Conservation (phyloP, 2,329 filamentous ascomycete species). For the Alternaria metachromatica region DNA sequence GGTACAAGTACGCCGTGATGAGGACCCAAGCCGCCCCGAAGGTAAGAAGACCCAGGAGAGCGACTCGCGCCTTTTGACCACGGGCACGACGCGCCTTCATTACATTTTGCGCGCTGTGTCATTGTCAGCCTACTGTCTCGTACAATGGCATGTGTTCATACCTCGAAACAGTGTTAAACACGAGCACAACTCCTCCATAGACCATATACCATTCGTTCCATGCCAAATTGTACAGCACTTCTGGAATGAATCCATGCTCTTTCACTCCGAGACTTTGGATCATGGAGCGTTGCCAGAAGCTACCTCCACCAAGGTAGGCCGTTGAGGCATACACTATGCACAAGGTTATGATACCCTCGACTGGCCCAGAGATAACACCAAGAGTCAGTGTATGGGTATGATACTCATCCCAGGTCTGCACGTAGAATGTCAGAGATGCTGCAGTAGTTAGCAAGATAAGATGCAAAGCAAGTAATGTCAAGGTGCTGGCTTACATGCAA, state of each 20-base stretch:
- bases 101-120: conserved; percentile 74
- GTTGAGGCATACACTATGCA: conserved; percentile 83
- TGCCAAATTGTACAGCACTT: conserved; percentile 75
- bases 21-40: conserved; percentile 80
- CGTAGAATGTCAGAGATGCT: conserved; percentile 94
- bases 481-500: conserved; percentile 67
- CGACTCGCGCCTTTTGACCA: conserved; percentile 73
- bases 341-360: conserved; percentile 90
- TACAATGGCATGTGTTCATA: conserved; percentile 24
- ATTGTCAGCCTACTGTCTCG: conserved; percentile 14
- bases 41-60: conserved; percentile 82
- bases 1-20: conserved; percentile 77
- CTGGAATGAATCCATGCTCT: conserved; percentile 68
- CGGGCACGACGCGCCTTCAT: conserved; percentile 78
- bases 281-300: conserved; percentile 91
- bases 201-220: conserved; percentile 95
- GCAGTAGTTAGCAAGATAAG: not conserved
- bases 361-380: conserved; percentile 89
- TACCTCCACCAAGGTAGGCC: conserved; percentile 82
- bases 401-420: conserved; percentile 99
- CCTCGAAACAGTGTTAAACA: conserved; percentile 83
- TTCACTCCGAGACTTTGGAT: conserved; percentile 74
- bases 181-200: conserved; percentile 80
- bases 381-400: conserved; percentile 95
- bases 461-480: not conserved